These are phyloP conservation scores for Tetracladium maxilliforme DNA, from an alignment of 2,329 filamentous ascomycete species.

Conservation along the genomic window DNA sequence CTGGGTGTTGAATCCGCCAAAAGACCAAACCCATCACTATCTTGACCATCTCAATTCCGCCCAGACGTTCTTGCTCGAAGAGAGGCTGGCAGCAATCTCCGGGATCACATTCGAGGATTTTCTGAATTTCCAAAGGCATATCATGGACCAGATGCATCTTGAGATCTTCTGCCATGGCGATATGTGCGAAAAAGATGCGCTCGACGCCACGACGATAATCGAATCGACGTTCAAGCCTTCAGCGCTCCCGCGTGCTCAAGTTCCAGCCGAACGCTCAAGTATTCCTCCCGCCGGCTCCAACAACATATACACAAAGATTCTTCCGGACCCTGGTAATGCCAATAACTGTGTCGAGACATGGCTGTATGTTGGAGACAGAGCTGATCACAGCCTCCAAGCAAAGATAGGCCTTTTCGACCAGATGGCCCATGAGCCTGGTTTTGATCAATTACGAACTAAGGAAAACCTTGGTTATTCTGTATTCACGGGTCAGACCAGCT, in stretches of 20 bases:
- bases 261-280: conserved; percentile 64
- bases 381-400: conserved; percentile 56
- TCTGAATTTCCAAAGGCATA: conserved; percentile 61
- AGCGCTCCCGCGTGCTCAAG: conserved; percentile 60
- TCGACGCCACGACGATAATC: conserved; percentile 71
- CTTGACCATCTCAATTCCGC: conserved; percentile 69
- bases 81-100: conserved; percentile 64
- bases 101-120: conserved; percentile 62
- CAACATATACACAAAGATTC: conserved; percentile 63
- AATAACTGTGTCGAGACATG: conserved; percentile 77
- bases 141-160: conserved; percentile 73
- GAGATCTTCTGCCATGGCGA: conserved; percentile 87
- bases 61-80: conserved; percentile 63
- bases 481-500: conserved; percentile 61
- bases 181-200: conserved; percentile 81
- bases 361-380: conserved; percentile 53
- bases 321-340: conserved; percentile 80
- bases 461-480: conserved; percentile 97
- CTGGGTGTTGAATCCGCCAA: conserved; percentile 77
- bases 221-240: conserved; percentile 65
- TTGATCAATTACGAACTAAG: conserved; percentile 89
- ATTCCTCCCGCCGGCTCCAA: conserved; percentile 69
- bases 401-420: conserved; percentile 74
- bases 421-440: conserved; percentile 83
- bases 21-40: conserved; percentile 74